Evolutionary conservation across 208 protist genomes (phyloP), one percentile per base, ranked within the genome.

Genomic region (Wallacemonas sp.): DNA sequence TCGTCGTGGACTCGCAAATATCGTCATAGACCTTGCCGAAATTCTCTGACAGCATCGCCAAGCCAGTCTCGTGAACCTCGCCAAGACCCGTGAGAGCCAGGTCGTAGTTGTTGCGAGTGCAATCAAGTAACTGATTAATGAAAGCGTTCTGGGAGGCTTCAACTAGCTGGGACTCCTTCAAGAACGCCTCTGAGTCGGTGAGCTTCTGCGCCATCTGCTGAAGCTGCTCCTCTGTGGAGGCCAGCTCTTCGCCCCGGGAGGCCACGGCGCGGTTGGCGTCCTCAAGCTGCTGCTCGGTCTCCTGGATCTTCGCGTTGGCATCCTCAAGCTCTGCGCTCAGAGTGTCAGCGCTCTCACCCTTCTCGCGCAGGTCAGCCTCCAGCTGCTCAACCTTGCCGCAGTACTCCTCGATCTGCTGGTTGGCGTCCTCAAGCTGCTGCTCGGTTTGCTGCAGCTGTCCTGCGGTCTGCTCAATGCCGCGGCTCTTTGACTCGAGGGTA

Each of bases 361-460:
- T 73, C 45, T 69, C 66, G 24, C 62, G 34, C 12, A 83, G 38
- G 46, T 67, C 42, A 2, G 52, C 39, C 26, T 58, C 24, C 34
- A 46, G 29, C 24, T 64, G 29, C 15, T 38, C 57, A 15, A 55
- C 26, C 19, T 33, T 48, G 17, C 42, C 19, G 17, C 17, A 48
- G 42, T 48, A 48, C 17, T 48, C 42, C 42, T 62, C 36, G 33
- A 82, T 50, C 63, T 77, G 32, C 19, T 37, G 1, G 33, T 81
- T 52, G 42, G 58, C 73, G 33, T 66, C 63, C 58, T 79, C 48
- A 0, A 87, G 66, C 66, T 83, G 70, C n/a, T 52, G 63, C 9
- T 53, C 37, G 6, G 65, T 74, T 30, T 73, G 65, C 37, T 69
- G 32, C 15, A 84, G 38, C 62, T 68, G 42, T 10, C 61, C 36